Evolutionary conservation across 208 protist species (phyloP).

Genomic region (Trichomonas gallinae): DNA sequence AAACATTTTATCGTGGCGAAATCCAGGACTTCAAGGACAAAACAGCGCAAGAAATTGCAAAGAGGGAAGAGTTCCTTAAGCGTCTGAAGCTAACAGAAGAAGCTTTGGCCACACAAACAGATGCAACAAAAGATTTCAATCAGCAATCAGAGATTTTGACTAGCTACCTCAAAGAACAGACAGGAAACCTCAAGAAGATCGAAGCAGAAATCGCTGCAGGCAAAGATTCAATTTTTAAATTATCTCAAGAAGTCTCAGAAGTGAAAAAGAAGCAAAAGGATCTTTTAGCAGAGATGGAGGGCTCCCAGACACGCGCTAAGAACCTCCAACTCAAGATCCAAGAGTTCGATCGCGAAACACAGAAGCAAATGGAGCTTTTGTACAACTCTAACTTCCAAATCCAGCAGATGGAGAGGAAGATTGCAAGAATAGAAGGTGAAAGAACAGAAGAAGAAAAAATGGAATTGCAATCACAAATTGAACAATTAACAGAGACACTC

Average conservation of each 20-base stretch:
- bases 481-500: neutral
- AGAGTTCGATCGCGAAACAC: conserved; percentile 11
- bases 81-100: neutral
- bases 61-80: neutral
- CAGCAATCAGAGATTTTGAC: neutral
- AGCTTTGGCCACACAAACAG: neutral
- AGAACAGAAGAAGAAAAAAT: conserved; percentile 15
- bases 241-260: neutral
- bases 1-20: neutral
- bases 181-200: neutral
- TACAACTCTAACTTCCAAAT: conserved; percentile 21
- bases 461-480: neutral
- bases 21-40: neutral
- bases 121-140: neutral
- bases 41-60: neutral
- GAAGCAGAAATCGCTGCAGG: neutral
- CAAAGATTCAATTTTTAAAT: neutral
- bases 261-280: neutral
- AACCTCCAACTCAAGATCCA: conserved; percentile 17
- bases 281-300: neutral
- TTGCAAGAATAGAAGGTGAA: neutral
- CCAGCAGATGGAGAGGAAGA: conserved; percentile 20
- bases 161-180: neutral
- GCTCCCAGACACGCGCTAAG: neutral
- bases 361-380: conserved; percentile 7